Evolutionary conservation across 1,284 basidiomycete species (phyloP).

Genomic region (Takashimella koratensis): DNA sequence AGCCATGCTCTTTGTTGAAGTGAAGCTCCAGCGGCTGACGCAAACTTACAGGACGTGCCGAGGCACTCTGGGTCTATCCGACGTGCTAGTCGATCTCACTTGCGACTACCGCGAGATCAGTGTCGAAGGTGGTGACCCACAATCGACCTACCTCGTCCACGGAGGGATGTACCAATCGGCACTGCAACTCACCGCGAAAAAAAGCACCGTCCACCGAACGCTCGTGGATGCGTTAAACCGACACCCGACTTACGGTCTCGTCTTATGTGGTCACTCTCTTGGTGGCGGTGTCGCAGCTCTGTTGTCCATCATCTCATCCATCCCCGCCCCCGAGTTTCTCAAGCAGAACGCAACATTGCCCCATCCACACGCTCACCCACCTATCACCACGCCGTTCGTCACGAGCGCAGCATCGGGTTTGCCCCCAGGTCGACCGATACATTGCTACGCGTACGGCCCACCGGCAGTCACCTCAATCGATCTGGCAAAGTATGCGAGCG

Average conservation of each 20-base stretch:
- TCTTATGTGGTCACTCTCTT: slow-evolving; percentile 52
- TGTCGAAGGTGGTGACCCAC: slow-evolving; percentile 47
- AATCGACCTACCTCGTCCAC: slow-evolving; percentile 51
- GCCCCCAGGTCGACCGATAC: slow-evolving; percentile 53
- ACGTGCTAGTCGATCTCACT: slow-evolving; percentile 55
- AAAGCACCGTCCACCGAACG: slow-evolving; percentile 51
- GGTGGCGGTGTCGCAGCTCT: slow-evolving; percentile 54
- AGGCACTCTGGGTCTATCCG: slow-evolving; percentile 53
- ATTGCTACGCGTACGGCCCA: slow-evolving; percentile 51
- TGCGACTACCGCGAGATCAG: slow-evolving; percentile 51
- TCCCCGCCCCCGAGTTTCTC: slow-evolving; percentile 36
- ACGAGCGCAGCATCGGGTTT: slow-evolving; percentile 49
- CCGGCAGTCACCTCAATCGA: slow-evolving; percentile 52
- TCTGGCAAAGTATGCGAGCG: slow-evolving; percentile 48
- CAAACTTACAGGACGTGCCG: slow-evolving; percentile 47
- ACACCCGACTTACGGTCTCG: slow-evolving; percentile 52
- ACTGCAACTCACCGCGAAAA: slow-evolving; percentile 43
- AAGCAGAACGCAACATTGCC: slow-evolving; percentile 22
- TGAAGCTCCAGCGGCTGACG: slow-evolving; percentile 1
- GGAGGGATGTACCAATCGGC: slow-evolving; percentile 54
- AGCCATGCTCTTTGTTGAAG: slow-evolving; percentile 2
- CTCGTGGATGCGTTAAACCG: slow-evolving; percentile 47
- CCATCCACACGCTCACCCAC: slow-evolving; percentile 35
- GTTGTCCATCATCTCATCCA: slow-evolving; percentile 43
- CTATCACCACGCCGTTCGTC: slow-evolving; percentile 51